These are phyloP conservation scores for Mycoemilia scoparia DNA, from an alignment of 192 early-diverging fungal genomes.

Conservation along the genomic window DNA sequence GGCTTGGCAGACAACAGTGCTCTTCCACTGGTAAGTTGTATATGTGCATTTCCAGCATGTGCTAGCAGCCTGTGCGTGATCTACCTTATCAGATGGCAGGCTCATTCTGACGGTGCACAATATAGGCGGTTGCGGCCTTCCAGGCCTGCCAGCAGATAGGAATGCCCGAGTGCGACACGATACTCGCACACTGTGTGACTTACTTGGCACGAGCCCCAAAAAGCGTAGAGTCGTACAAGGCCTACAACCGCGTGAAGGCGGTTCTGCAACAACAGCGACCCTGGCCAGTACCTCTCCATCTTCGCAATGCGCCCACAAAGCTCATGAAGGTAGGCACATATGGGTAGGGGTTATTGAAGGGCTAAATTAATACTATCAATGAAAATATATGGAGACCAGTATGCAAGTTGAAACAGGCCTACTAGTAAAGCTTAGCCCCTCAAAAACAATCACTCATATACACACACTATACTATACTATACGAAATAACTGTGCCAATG, in stretches of 20 bases:
- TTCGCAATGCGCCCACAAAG: conserved; percentile 62
- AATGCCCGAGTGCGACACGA: conserved; percentile 82
- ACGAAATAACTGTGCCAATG: neutral
- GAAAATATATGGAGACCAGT: too few species aligned
- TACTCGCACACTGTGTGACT: conserved; percentile 57
- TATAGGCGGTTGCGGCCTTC: conserved; percentile 48
- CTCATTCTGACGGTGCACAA: too few species aligned
- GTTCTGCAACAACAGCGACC: conserved; percentile 36
- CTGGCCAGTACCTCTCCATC: conserved; percentile 67
- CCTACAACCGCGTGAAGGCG: conserved; percentile 47
- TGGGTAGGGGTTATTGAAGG: neutral
- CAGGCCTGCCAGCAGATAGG: conserved; percentile 76
- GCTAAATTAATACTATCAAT: too few species aligned
- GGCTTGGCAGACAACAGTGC: conserved; percentile 69
- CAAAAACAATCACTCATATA: too few species aligned
- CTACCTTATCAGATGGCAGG: neutral
- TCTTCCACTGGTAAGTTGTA: conserved; percentile 46
- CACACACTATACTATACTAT: neutral
- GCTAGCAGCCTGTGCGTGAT: neutral
- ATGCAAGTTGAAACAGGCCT: too few species aligned
- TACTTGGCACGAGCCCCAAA: conserved; percentile 70
- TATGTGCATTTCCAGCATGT: too few species aligned
- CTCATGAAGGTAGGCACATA: conserved; percentile 63
- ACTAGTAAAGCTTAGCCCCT: too few species aligned
- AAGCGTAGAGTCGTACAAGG: conserved; percentile 63